Evolutionary conservation across 495 filamentous ascomycete genomes (phyloP).

Genomic region (Penicillium argentinense): DNA sequence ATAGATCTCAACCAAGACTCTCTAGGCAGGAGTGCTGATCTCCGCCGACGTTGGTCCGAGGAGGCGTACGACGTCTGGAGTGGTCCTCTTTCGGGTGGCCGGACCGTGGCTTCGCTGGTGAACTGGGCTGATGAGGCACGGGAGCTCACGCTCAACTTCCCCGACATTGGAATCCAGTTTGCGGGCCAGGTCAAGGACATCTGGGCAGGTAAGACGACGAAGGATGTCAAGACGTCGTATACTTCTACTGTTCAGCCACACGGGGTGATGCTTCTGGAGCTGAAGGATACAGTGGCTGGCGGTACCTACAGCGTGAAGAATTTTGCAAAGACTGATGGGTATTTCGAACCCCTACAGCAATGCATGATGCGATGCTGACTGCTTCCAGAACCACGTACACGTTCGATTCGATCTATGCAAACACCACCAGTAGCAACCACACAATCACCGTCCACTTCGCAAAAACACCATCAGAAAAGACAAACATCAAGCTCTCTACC

Average conservation of each 20-base stretch:
- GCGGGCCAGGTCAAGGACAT: slow-evolving; percentile 42
- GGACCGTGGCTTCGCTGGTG: slow-evolving; percentile 42
- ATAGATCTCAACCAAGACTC: slow-evolving; percentile 56
- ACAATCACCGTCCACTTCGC: slow-evolving; percentile 28
- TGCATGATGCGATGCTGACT: not conserved
- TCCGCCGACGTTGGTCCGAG: slow-evolving; percentile 36
- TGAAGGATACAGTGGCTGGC: slow-evolving; percentile 32
- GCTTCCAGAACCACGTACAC: slow-evolving; percentile 15
- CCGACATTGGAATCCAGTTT: slow-evolving; percentile 40
- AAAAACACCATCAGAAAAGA: not conserved
- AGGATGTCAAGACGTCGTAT: slow-evolving; percentile 38
- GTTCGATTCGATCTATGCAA: slow-evolving; percentile 36
- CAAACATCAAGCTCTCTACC: not conserved
- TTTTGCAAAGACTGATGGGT: slow-evolving; percentile 25
- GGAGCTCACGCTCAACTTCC: slow-evolving; percentile 37
- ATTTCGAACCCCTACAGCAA: slow-evolving; percentile 1
- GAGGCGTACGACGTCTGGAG: slow-evolving; percentile 51
- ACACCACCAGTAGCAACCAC: slow-evolving; percentile 35
- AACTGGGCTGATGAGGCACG: slow-evolving; percentile 45
- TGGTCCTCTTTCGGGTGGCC: slow-evolving; percentile 38
- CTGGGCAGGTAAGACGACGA: slow-evolving; percentile 34
- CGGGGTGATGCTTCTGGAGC: slow-evolving; percentile 44
- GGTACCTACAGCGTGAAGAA: slow-evolving; percentile 21
- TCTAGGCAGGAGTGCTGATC: slow-evolving; percentile 44
- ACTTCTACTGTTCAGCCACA: slow-evolving; percentile 37